These are phyloP conservation scores for Pythium scleroteichum DNA, from an alignment of 352 stramenopile species.

Conservation along the genomic window DNA sequence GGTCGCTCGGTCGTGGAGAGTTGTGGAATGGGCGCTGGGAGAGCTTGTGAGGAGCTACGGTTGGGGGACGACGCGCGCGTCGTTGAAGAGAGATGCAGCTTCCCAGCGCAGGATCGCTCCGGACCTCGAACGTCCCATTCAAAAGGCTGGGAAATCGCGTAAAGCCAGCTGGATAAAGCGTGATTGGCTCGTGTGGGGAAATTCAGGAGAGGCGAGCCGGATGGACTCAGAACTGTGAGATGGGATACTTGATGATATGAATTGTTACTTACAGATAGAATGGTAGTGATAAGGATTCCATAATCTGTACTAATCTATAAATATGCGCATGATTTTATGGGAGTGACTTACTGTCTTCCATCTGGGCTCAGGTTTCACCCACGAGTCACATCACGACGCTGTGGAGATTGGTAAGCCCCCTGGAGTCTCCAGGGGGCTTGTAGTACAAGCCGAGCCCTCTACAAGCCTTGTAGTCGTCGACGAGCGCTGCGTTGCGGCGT, in stretches of 20 bases:
- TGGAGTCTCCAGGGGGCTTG: no score
- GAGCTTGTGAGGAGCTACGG: no score
- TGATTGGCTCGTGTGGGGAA: constrained; percentile 3
- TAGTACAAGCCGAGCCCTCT: no score
- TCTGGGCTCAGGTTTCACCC: no score
- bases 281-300: not conserved
- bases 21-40: not conserved
- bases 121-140: no score
- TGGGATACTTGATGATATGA: not conserved
- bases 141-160: constrained; percentile 1
- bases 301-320: no score
- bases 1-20: constrained; percentile 1
- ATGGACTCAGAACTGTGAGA: not conserved
- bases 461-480: no score
- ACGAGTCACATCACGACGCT: no score
- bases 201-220: constrained; percentile 4
- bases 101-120: not conserved
- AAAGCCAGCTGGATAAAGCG: constrained; percentile 1
- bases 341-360: no score
- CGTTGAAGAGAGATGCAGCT: constrained; percentile 13
- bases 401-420: no score
- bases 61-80: not conserved
- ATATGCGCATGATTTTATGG: no score
- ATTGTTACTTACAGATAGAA: not conserved
- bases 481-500: not conserved